Evolutionary conservation across 2,329 filamentous ascomycete genomes (phyloP), one percentile per base, ranked within the genome.

Genomic region (Dactylella cylindrospora): DNA sequence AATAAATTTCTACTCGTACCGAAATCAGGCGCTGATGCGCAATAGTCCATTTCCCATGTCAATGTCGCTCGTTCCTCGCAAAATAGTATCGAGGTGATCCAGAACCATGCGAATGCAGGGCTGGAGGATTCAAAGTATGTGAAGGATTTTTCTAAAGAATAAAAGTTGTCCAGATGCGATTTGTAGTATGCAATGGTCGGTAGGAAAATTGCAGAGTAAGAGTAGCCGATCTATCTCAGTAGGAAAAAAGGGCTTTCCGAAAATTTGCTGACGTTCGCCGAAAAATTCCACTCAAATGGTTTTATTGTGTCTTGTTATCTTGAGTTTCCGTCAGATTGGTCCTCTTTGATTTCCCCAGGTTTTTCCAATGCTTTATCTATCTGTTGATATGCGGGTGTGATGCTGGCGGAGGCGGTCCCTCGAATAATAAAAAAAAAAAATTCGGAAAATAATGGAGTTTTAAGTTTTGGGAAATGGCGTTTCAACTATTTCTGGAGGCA

Each of bases 11-110:
- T 25, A 52, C 41, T 62, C 55, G 49, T 62, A 62, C 57, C 57
- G 54, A 44, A 54, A 29, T 43, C 49, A 62, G 57, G 57, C 57
- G 57, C 57, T 49, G 54, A 62, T 62, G 57, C 57, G 57, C 57
- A 54, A 54, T 49, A 62, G 49, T 54, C 57, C 57, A 62, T 52
- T 61, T 62, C 51, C 43, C 57, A 62, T 62, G 49, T 62, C 49
- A 43, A 62, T 49, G 33, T 32, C 23, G n/a, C n/a, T n/a, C n/a
- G n/a, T n/a, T n/a, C n/a, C n/a, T n/a, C n/a, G n/a, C n/a, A n/a
- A n/a, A n/a, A n/a, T n/a, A n/a, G n/a, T n/a, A n/a, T n/a, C n/a
- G n/a, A n/a, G n/a, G n/a, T n/a, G n/a, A n/a, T n/a, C n/a, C n/a
- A n/a, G n/a, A n/a, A n/a, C n/a, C n/a, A n/a, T n/a, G n/a, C n/a